phyloP scores from a whole-genome alignment of 306 rosid genomes.

The Prunus kanzakura region DNA sequence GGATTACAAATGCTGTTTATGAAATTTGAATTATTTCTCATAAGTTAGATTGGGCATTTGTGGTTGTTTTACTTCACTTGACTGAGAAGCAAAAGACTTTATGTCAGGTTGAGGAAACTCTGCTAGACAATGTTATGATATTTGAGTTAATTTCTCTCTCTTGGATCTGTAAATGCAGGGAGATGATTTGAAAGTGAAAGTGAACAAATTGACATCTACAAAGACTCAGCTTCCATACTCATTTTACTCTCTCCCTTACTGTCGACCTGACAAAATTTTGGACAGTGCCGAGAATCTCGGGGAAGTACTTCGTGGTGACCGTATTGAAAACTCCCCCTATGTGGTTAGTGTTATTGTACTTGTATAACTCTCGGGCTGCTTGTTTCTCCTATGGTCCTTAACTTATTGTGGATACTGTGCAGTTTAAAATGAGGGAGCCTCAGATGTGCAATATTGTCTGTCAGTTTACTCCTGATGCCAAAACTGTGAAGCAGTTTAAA shows the following conservation, averaged over 20 bases:
- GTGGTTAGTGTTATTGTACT: conserved; percentile 52
- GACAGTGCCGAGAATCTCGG: conserved; percentile 97
- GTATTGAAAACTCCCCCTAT: conserved; percentile 89
- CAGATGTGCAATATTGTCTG: conserved; percentile 79
- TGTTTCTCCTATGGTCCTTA: conserved; percentile 16
- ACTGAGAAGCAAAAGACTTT: background rate
- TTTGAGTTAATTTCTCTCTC: background rate
- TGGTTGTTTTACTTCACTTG: background rate
- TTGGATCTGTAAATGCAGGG: conserved; percentile 58
- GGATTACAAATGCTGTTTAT: background rate
- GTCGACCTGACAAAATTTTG: conserved; percentile 55
- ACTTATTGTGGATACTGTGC: conserved; percentile 27
- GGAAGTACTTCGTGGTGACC: conserved; percentile 98
- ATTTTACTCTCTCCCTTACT: conserved; percentile 77
- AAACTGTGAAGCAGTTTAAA: conserved; percentile 75
- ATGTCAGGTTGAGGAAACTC: background rate
- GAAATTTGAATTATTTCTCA: background rate
- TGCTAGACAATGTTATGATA: background rate
- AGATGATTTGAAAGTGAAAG: conserved; percentile 83
- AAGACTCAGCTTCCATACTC: conserved; percentile 98
- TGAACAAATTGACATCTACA: conserved; percentile 85
- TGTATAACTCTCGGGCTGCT: background rate
- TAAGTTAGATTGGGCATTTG: background rate
- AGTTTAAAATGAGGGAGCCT: conserved; percentile 96
- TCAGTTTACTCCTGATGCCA: conserved; percentile 60